Base-by-base conservation (phyloP, 345 rosid species). In the Eucalyptus pauciflora region DNA sequence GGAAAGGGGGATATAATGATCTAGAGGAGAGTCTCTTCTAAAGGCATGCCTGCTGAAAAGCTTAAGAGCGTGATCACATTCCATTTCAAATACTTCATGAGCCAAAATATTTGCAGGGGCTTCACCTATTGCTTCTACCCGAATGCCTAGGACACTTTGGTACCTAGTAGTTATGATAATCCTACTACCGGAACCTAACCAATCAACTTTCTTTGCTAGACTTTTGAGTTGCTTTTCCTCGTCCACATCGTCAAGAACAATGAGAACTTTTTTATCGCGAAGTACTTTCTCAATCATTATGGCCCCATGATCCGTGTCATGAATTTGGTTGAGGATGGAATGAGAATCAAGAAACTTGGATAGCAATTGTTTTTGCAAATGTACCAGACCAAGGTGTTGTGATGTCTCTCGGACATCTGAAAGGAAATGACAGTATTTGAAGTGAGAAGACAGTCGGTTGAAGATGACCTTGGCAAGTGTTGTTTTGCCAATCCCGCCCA, bases 11-110 rank as follows among this genome's bases (percentile, higher is more conserved):
- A 0, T 5, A 64, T 14, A 64, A 0, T 14, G 37, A 13, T 4
- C 0, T 0, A 0, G 71, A 0, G 71, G 37, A 29, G 3, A 64
- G 37, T 64, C 10, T 4, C 37, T 64, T 64, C 71, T 64, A 7
- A 64, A 64, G 9, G 37, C 37, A 64, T 64, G 71, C 71, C 1
- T 64, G n/a, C 37, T 14, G 0, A 64, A 64, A 64, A 64, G 71
- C 4, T n/a, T 7, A 7, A 64, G 37, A 64, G 37, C 71, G 14
- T n/a, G 0, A 0, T 14, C 3, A 64, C n/a, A 64, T 2, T 64
- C 0, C 10, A 64, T 1, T n/a, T n/a, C 5, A 1, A 0, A 0
- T 0, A 14, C 37, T 64, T 64, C 37, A 1, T 62, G 29, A 33
- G 37, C 37, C 3, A 3, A 33, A 33, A 33, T n/a, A n/a, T n/a